Base-by-base conservation (phyloP, 257 asterid species). In the Fraxinus quadrangulata region DNA sequence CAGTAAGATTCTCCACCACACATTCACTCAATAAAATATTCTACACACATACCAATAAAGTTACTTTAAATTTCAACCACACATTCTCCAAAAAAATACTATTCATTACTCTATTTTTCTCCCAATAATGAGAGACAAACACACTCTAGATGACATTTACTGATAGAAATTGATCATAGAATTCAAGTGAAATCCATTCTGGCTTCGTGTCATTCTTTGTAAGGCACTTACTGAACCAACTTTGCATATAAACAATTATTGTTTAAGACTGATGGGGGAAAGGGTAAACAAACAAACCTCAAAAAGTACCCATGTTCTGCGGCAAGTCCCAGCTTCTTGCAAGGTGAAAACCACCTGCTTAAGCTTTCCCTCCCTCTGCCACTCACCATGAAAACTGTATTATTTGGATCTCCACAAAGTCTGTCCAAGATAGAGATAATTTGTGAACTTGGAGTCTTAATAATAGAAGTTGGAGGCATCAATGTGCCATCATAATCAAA, bases 401-500 rank as follows among this genome's bases (percentile, higher is more conserved):
- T 92, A 66, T 84, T 87, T 61, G 75, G 83, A 83, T 86, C 97
- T 23, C 86, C 88, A 71, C 89, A 90, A 4, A 92, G 88, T 78
- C 82, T 86, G 84, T 92, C 88, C 84, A 92, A 79, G 69, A 90
- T 89, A 63, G 93, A 88, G 68, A 92, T 76, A 31, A 92, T 92
- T 73, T 85, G 87, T 28, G 87, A 73, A 75, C 88, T 88, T 67
- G 97, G 97, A 76, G 88, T 69, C 84, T 90, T 89, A 72, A 83
- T 89, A 69, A 92, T 84, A n/a, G 88, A 83, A 80, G 87, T 87
- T 49, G 90, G 93, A 19, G 97, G 93, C 96, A 92, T 90, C 72
- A 92, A 86, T 11, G 97, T 92, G 68, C 97, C 97, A 71, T 92
- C 97, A 82, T 92, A 92, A 81, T 92, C 97, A 87, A 92, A 85